These are phyloP conservation scores for Pleurozium schreberi DNA, from an alignment of 225 moss, liverwort and hornwort species.

Conservation along the genomic window DNA sequence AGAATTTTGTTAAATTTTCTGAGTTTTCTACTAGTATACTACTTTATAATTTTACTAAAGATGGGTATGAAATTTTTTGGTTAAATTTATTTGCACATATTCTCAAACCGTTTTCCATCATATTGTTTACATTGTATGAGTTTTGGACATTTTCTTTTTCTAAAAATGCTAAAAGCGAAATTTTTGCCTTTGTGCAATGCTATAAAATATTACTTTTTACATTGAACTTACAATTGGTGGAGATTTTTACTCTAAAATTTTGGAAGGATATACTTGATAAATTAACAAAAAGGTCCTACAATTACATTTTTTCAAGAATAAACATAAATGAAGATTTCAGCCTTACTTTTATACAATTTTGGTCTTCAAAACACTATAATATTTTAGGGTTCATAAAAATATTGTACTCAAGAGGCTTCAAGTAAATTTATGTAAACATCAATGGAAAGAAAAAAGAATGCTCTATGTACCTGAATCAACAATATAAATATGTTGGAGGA, in stretches of 20 bases:
- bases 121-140: no score
- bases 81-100: no score
- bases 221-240: neutral
- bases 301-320: neutral
- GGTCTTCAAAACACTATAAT: neutral
- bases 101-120: no score
- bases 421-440: neutral
- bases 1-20: no score
- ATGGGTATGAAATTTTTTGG: no score
- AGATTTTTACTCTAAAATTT: neutral
- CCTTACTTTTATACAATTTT: no score
- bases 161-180: neutral
- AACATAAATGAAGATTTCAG: neutral
- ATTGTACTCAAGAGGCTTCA: neutral
- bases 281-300: neutral
- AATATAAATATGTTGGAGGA: neutral
- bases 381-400: neutral
- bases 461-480: neutral
- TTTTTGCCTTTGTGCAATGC: fast-evolving
- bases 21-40: no score
- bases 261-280: neutral
- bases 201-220: neutral
- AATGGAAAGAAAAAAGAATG: neutral
- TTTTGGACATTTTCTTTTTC: neutral
- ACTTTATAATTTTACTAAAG: no score